phyloP scores from a whole-genome alignment of 306 rosid genomes.

The Cucurbita moschata region DNA sequence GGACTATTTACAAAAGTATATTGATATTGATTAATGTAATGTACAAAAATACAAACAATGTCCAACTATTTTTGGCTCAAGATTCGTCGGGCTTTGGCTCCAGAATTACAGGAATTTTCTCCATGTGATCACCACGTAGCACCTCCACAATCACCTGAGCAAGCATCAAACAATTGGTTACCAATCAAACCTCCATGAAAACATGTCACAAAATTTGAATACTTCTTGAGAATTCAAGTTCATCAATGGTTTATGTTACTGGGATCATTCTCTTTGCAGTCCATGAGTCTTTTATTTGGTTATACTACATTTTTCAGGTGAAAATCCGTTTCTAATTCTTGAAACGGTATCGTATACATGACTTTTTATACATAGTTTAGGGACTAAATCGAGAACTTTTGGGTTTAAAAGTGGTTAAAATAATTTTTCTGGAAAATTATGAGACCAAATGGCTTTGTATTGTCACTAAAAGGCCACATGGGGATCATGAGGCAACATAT shows the following conservation, averaged over 20 bases:
- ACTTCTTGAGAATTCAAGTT: too few species aligned
- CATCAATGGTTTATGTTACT: too few species aligned
- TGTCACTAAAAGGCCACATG: neutral
- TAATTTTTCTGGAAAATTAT: neutral
- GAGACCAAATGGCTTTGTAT: neutral
- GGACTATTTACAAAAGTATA: constrained; percentile 1
- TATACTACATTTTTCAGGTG: too few species aligned
- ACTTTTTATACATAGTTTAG: neutral
- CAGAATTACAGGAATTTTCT: constrained; percentile 72
- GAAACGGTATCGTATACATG: neutral
- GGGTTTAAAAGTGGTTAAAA: neutral
- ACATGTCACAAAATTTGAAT: too few species aligned
- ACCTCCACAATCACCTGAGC: constrained; percentile 78
- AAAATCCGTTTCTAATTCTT: too few species aligned
- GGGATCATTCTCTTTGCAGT: too few species aligned
- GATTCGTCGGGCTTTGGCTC: constrained; percentile 90
- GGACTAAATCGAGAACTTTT: neutral
- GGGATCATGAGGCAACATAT: neutral
- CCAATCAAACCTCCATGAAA: neutral
- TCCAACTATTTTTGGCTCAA: constrained; percentile 9
- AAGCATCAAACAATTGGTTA: neutral
- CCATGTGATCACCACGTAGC: constrained; percentile 88
- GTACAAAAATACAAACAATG: neutral
- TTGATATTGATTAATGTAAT: constrained; percentile 1
- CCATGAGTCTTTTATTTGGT: too few species aligned